These are phyloP conservation scores for Seiridium cupressi DNA, from an alignment of 2,329 filamentous ascomycete genomes.

Conservation along the genomic window DNA sequence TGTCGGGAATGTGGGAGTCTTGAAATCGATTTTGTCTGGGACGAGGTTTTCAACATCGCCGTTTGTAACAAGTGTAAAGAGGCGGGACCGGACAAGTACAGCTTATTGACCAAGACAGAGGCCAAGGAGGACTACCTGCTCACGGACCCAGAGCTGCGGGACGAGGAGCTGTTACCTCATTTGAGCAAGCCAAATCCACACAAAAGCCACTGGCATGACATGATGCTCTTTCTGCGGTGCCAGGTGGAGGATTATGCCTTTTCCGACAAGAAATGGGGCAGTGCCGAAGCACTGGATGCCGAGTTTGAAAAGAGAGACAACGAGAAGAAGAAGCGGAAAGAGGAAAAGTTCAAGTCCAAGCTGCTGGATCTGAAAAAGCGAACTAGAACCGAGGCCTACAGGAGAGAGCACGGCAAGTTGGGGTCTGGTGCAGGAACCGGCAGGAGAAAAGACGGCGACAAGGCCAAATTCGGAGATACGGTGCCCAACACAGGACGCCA, in stretches of 20 bases:
- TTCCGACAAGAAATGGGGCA: conserved; percentile 81
- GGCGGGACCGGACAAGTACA: conserved; percentile 87
- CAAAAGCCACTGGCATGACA: conserved; percentile 95
- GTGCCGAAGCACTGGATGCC: conserved; percentile 76
- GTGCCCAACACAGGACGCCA: conserved; percentile 69
- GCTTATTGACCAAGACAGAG: conserved; percentile 93
- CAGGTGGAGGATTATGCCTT: conserved; percentile 96
- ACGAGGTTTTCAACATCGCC: conserved; percentile 73
- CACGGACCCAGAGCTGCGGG: conserved; percentile 91
- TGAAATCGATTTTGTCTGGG: conserved; percentile 96
- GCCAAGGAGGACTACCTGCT: conserved; percentile 92
- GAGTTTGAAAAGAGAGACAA: conserved; percentile 80
- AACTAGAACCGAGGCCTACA: conserved; percentile 86
- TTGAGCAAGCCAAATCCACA: conserved; percentile 90
- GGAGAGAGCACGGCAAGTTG: conserved; percentile 62
- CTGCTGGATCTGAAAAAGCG: conserved; percentile 88
- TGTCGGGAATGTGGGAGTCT: conserved; percentile 80
- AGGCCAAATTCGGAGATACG: conserved; percentile 71
- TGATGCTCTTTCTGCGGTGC: conserved; percentile 94
- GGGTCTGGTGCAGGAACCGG: conserved; percentile 40
- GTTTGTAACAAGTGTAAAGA: conserved; percentile 89
- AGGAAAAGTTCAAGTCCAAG: conserved; percentile 88
- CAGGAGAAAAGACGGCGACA: conserved; percentile 34
- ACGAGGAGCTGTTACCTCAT: conserved; percentile 82
- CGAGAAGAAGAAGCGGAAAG: conserved; percentile 82